Conservation (phyloP, 2,329 filamentous ascomycete species). For the Mycosphaerella sp. region DNA sequence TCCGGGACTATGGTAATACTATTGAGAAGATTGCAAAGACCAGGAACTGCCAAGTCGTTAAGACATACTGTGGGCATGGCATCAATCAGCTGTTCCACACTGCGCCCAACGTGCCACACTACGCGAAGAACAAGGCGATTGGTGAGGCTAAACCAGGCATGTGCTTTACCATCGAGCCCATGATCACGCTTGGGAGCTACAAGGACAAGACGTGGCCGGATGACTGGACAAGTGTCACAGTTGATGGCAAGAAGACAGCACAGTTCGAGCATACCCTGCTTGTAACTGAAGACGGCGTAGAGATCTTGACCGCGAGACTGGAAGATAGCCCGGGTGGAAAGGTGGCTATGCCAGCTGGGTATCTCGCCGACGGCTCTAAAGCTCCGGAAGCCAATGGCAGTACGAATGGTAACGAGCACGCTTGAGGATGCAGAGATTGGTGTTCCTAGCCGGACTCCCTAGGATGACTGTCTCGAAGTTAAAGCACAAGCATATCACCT, state of each 20-base stretch:
- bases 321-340: slow-evolving; percentile 66
- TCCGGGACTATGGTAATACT: slow-evolving; percentile 86
- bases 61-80: slow-evolving; percentile 93
- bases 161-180: slow-evolving; percentile 98
- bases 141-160: slow-evolving; percentile 91
- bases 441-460: too few relatives aligned
- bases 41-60: slow-evolving; percentile 79
- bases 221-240: slow-evolving; percentile 94
- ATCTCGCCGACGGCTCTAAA: slow-evolving; percentile 13
- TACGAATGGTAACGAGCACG: slow-evolving; percentile 5
- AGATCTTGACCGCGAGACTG: slow-evolving; percentile 69
- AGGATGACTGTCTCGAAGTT: neutral
- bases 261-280: slow-evolving; percentile 89
- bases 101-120: slow-evolving; percentile 91
- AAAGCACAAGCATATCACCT: neutral
- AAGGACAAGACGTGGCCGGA: slow-evolving; percentile 96
- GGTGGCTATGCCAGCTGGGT: slow-evolving; percentile 25
- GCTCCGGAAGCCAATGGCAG: slow-evolving; percentile 10
- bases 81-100: slow-evolving; percentile 92
- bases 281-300: slow-evolving; percentile 75
- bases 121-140: slow-evolving; percentile 96
- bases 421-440: neutral
- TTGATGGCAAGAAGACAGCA: slow-evolving; percentile 81
- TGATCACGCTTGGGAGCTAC: slow-evolving; percentile 90
- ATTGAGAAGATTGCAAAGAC: slow-evolving; percentile 94